These are phyloP conservation scores for Heterobasidion occidentale DNA, from an alignment of 1,284 basidiomycete genomes.

Conservation along the genomic window DNA sequence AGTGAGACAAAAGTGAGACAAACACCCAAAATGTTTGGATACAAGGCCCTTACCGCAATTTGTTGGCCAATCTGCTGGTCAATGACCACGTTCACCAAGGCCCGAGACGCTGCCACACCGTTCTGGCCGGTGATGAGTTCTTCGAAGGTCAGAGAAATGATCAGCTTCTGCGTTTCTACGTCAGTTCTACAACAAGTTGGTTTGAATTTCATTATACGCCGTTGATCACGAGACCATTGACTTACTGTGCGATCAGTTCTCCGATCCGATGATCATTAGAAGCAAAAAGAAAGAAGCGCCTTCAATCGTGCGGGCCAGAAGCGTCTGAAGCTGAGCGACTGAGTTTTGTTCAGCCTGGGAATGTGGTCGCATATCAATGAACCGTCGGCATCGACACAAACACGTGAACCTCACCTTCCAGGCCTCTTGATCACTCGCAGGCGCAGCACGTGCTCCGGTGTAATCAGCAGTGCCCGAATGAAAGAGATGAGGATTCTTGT, in stretches of 20 bases:
- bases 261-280: constrained; percentile 87
- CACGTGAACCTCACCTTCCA: constrained; percentile 53
- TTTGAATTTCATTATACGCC: not conserved
- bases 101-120: constrained; percentile 78
- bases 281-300: constrained; percentile 91
- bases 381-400: not conserved
- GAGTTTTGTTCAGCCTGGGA: constrained; percentile 74
- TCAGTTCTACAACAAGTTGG: constrained; percentile 46
- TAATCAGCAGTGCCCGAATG: constrained; percentile 66
- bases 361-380: constrained; percentile 4
- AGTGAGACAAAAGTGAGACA: not conserved
- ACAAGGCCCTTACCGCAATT: constrained; percentile 62
- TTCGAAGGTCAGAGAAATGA: constrained; percentile 72
- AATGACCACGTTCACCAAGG: constrained; percentile 92
- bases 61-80: constrained; percentile 97
- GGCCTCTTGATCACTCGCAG: constrained; percentile 67
- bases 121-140: constrained; percentile 78
- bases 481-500: constrained; percentile 73
- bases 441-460: constrained; percentile 41
- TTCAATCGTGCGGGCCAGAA: constrained; percentile 82
- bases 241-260: constrained; percentile 78
- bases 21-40: too few relatives aligned
- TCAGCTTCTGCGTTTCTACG: constrained; percentile 54
- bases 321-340: constrained; percentile 60
- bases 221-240: constrained; percentile 6